phyloP scores from a whole-genome alignment of 2,329 filamentous ascomycete species.

The Colletotrichum higginsianum region DNA sequence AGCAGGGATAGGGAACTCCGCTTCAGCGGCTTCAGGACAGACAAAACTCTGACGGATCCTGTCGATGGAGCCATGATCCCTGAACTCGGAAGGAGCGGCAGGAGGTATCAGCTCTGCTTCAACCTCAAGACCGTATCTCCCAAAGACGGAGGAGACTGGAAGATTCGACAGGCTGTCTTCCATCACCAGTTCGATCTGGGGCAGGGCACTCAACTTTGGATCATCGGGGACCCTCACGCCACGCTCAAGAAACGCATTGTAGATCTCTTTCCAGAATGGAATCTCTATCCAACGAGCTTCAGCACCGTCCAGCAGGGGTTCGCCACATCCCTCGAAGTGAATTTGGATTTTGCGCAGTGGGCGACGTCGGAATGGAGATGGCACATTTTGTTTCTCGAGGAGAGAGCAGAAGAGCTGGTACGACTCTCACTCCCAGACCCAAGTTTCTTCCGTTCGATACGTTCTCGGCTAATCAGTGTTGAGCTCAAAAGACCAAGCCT shows the following conservation, averaged over 20 bases:
- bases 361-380: conserved; percentile 44
- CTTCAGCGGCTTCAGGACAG: conserved; percentile 55
- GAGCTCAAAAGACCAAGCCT: not conserved
- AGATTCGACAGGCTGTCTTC: conserved; percentile 54
- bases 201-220: conserved; percentile 56
- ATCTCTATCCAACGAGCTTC: conserved; percentile 49
- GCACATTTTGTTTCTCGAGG: conserved; percentile 44
- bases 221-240: conserved; percentile 54
- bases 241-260: conserved; percentile 45
- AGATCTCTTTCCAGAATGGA: not conserved
- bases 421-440: conserved; percentile 45
- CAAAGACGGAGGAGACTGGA: conserved; percentile 48
- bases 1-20: conserved; percentile 49
- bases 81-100: conserved; percentile 51
- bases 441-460: not conserved
- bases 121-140: conserved; percentile 50
- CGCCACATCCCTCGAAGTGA: conserved; percentile 9
- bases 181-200: conserved; percentile 58
- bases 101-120: conserved; percentile 54
- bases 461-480: too few relatives aligned
- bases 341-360: conserved; percentile 18
- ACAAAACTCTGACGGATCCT: conserved; percentile 46
- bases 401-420: conserved; percentile 36
- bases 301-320: conserved; percentile 50
- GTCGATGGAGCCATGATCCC: conserved; percentile 40